A percentile compares a stretch with the other conserved stretches of the same genome.
Conservation (phyloP, 2,329 filamentous ascomycete genomes). For the Monilinia fructicola region DNA sequence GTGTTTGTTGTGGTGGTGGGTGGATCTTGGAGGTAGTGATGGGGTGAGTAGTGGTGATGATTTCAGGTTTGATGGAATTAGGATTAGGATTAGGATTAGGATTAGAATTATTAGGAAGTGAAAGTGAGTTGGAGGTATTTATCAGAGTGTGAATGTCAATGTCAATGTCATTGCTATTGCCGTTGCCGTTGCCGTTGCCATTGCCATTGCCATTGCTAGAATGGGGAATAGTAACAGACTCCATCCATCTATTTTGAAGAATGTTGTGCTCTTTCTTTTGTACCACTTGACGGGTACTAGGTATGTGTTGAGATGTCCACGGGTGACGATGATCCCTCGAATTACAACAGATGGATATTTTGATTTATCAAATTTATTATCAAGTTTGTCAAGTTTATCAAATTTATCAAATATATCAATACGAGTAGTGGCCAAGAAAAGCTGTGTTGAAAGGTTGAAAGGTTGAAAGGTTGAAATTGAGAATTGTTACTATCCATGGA, state of each 20-base stretch:
- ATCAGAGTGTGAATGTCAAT: too few relatives aligned
- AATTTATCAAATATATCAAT: too few relatives aligned
- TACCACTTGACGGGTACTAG: neutral
- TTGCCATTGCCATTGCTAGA: conserved; percentile 27
- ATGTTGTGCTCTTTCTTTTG: conserved; percentile 23
- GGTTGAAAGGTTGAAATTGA: conserved; percentile 10
- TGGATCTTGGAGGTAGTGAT: neutral
- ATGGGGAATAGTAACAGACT: conserved; percentile 27
- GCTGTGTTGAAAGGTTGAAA: too few relatives aligned
- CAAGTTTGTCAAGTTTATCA: neutral
- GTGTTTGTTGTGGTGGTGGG: too few relatives aligned
- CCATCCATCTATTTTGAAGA: conserved; percentile 37
- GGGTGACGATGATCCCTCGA: neutral
- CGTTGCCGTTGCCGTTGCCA: conserved; percentile 30
- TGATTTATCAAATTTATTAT: neutral
- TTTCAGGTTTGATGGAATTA: neutral
- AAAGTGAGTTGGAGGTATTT: too few relatives aligned
- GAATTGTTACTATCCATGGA: conserved; percentile 3
- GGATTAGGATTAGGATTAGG: neutral
- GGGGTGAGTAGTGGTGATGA: neutral
- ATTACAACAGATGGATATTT: neutral
- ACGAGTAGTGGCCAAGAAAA: neutral
- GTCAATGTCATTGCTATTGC: conserved; percentile 26
- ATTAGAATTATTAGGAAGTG: too few relatives aligned
- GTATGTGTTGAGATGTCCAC: too few relatives aligned